Base-by-base conservation (phyloP, 495 filamentous ascomycete genomes). In the Hypoxylon lenormandii region DNA sequence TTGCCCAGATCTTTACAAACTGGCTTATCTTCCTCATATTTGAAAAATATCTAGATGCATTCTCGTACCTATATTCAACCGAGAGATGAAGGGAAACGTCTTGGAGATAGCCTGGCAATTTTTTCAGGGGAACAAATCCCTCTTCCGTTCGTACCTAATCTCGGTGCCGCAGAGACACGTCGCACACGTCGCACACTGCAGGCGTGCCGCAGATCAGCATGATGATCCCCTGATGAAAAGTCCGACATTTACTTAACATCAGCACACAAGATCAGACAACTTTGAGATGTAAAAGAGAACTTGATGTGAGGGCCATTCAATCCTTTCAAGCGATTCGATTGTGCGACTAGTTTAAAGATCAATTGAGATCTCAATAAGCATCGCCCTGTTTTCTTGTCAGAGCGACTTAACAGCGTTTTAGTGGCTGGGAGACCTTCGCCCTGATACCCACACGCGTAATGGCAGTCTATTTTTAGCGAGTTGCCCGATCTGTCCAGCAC, bases 221-320 rank as follows among this genome's bases (percentile, higher is more conserved):
- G 62, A 52, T 23, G 53, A 66, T 66, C 54, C 62, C 54, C 19
- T 38, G 33, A 45, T 47, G 38, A 13, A 40, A 28, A 26, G 42
- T 7, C 50, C 26, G 26, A 52, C 47, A 30, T 19, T 43, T 10
- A 42, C 15, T 21, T 33, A 42, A 61, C 12, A 43, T 36, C 58
- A 47, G 57, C 47, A 52, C 12, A 19, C 50, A 46, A 6, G n/a
- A n/a, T n/a, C 15, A 3, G 11, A 38, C 26, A 3, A 8, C 11
- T 38, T 8, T 12, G 36, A n/a, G 36, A 4, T 38, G 36, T 38
- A 38, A 38, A 33, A 33, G 4, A 33, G 13, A 8, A 38, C 8
- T 38, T 12, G 10, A 38, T 12, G 12, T 16, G 13, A 42, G 2
- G 6, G 10, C 6, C 10, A 11, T 33, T 33, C 30, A 33, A 33